These are phyloP conservation scores for Colletotrichum noveboracense DNA, from an alignment of 2,329 filamentous ascomycete species.

Conservation along the genomic window DNA sequence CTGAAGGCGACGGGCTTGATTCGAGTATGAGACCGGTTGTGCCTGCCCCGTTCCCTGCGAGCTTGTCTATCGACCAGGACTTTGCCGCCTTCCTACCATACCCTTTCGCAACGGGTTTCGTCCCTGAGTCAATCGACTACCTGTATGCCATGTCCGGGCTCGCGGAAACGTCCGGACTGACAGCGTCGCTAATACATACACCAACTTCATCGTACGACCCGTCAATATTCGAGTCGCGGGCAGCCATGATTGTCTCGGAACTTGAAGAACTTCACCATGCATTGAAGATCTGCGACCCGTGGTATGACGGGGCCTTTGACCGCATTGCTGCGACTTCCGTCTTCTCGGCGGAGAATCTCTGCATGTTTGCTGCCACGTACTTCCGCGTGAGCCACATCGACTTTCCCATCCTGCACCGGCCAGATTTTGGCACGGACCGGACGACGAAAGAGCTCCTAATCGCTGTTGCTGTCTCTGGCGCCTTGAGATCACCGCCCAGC, in stretches of 20 bases:
- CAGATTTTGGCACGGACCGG: slow-evolving; percentile 24
- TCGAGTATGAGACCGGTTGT: neutral
- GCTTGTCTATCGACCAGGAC: slow-evolving; percentile 3
- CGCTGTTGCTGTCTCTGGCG: slow-evolving; percentile 22
- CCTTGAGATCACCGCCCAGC: slow-evolving; percentile 21
- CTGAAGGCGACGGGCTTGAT: slow-evolving; percentile 7
- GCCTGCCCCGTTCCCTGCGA: neutral
- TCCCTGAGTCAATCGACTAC: neutral
- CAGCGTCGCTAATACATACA: neutral
- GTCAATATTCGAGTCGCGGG: neutral
- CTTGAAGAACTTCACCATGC: slow-evolving; percentile 1
- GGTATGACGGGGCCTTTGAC: slow-evolving; percentile 21
- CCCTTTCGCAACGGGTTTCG: neutral
- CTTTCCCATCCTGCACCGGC: slow-evolving; percentile 31
- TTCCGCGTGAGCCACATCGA: slow-evolving; percentile 30
- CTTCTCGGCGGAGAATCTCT: slow-evolving; percentile 25
- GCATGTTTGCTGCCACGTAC: slow-evolving; percentile 25
- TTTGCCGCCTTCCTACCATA: neutral
- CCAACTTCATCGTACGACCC: neutral
- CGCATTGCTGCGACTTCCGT: slow-evolving; percentile 14
- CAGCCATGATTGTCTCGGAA: neutral
- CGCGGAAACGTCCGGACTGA: neutral
- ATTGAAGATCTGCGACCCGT: slow-evolving; percentile 13
- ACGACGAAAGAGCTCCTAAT: slow-evolving; percentile 22
- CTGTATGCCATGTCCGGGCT: neutral